Base-by-base conservation (phyloP, 106 monocot species). In the Cymbidium sinense region DNA sequence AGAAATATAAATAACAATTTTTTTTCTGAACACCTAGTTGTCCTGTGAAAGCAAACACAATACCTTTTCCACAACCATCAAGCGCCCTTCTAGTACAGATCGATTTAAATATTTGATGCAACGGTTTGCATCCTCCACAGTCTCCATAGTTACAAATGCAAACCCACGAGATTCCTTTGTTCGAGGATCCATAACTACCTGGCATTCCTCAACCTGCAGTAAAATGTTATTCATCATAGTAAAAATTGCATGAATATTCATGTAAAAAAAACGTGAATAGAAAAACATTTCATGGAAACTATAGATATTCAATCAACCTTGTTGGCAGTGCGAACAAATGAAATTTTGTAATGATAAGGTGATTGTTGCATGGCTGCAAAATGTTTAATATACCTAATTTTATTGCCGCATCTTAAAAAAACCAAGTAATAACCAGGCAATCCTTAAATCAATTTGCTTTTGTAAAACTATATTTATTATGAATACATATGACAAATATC, bases 11-110 rank as follows among this genome's bases (percentile, higher is more conserved):
- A 43, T 20, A 73, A 34, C 25, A 34, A n/a, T n/a, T 70, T 64
- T 64, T 29, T 39, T 73, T 73, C 39, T 37, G 29, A 64, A 35
- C 5, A 70, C 12, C 34, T n/a, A 65, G n/a, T n/a, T n/a, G n/a
- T 29, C 4, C n/a, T 23, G n/a, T 76, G 43, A 71, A 9, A 35
- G 11, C 50, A 39, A 39, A 81, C 27, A 7, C 21, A 18, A 12
- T 79, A 95, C 95, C 93, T 89, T 95, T 78, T 95, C 89, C 11
- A 95, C 88, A n/a, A 87, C 87, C 76, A 95, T 88, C 35, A 92
- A 77, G 25, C 90, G 90, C 11, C 93, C 93, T 86, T 93, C 90
- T 37, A 95, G 82, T 52, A 91, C 93, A 77, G 95, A 86, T 77
- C 83, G 88, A 76, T 93, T 70, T 28, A 95, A 77, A 76, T 89